Evolutionary conservation across 163 green algal genomes (phyloP), one percentile per base, ranked within the genome.

Genomic region (Coccomyxa subellipsoidea): DNA sequence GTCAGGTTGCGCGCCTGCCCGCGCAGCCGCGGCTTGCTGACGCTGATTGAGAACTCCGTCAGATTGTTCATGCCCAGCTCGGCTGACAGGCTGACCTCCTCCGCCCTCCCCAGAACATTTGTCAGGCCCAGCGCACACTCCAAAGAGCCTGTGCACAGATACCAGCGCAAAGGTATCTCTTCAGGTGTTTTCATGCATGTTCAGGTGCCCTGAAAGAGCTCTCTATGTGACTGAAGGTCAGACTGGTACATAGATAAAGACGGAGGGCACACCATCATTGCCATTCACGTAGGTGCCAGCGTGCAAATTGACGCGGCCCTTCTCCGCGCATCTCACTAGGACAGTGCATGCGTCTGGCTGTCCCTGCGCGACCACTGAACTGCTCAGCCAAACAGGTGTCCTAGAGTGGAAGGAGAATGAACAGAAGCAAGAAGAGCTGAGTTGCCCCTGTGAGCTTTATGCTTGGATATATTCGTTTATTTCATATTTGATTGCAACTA

Each of bases 221-320:
- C 18, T 76, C 86, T 47, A 12, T 39, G n/a, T 77, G 8, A 8
- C 9, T 12, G 1, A 5, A 77, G 8, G 71, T 23, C 7, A 47
- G 71, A 38, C 71, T 47, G 34, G 18, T n/a, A 47, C 0, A 40
- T 21, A 31, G 71, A 77, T 39, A 66, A 10, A 8, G 15, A 79
- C 12, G 7, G 53, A n/a, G n/a, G 18, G 75, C 38, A 18, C 15
- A 88, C 87, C 87, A 76, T 91, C 87, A 36, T 73, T 85, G 66
- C 87, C 87, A 80, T 93, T 89, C n/a, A 95, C 84, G 53, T 95
- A 95, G 9, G 89, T 94, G 9, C 88, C 92, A 21, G 88, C 84
- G 31, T 92, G 87, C 39, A 94, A 39, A 32, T 87, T 87, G 77
- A 90, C 87, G 54, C 90, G 86, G 73, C 84, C 86, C 82, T 87